A percentile compares a stretch with the other conserved stretches of the same genome.
Conservation (phyloP, 805 yeast genomes). For the Candida hungchunana region DNA sequence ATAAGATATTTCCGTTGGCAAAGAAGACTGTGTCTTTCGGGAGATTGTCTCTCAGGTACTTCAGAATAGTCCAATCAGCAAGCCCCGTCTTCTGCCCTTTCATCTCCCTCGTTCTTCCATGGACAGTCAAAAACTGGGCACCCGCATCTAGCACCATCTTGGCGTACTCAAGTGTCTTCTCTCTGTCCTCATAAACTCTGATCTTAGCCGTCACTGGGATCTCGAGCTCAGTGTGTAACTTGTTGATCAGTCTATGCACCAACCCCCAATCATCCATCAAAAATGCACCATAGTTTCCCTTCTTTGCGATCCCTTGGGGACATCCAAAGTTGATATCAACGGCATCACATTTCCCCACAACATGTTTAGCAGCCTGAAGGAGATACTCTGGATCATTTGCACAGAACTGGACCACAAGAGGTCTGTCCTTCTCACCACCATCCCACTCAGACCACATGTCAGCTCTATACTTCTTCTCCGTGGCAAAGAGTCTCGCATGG, state of each 20-base stretch:
- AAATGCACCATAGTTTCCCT: slow-evolving; percentile 94
- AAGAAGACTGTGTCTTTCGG: slow-evolving; percentile 81
- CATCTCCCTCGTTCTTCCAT: slow-evolving; percentile 95
- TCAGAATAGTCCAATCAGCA: slow-evolving; percentile 86
- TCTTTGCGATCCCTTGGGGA: slow-evolving; percentile 95
- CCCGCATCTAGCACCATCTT: slow-evolving; percentile 87
- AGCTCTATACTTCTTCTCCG: slow-evolving; percentile 71
- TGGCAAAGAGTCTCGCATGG: slow-evolving; percentile 87
- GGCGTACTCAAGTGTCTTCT: slow-evolving; percentile 82
- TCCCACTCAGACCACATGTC: slow-evolving; percentile 72
- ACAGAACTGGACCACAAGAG: slow-evolving; percentile 91
- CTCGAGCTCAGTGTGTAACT: slow-evolving; percentile 66
- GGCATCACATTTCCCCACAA: slow-evolving; percentile 86
- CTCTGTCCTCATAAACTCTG: slow-evolving; percentile 79
- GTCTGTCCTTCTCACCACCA: slow-evolving; percentile 75
- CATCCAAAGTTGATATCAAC: slow-evolving; percentile 95
- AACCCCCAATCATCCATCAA: slow-evolving; percentile 96
- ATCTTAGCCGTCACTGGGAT: slow-evolving; percentile 96
- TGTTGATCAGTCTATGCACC: slow-evolving; percentile 64
- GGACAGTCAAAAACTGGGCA: slow-evolving; percentile 92
- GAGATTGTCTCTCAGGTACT: slow-evolving; percentile 70
- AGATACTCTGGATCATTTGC: slow-evolving; percentile 91
- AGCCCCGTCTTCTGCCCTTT: slow-evolving; percentile 95
- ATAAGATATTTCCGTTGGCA: slow-evolving; percentile 92
- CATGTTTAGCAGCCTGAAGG: slow-evolving; percentile 73